Conservation (phyloP, 2,329 filamentous ascomycete genomes). For the Cladosporium phlei region DNA sequence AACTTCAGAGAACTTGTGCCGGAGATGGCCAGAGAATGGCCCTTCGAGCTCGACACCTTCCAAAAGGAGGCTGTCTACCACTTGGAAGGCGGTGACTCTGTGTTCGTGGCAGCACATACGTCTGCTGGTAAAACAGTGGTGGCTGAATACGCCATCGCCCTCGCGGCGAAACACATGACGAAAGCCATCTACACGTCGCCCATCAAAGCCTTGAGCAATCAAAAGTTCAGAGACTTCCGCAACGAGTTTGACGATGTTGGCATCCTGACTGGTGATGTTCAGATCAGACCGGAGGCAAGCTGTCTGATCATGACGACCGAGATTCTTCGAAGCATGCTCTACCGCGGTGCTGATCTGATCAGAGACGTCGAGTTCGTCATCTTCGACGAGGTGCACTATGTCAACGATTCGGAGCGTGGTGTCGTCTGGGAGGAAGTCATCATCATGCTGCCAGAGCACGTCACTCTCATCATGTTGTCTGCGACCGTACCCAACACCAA, state of each 20-base stretch:
- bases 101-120: slow-evolving; percentile 96
- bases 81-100: slow-evolving; percentile 90
- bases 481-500: slow-evolving; percentile 96
- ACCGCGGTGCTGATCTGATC: slow-evolving; percentile 90
- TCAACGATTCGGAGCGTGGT: slow-evolving; percentile 91
- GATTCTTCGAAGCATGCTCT: slow-evolving; percentile 96
- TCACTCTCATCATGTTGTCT: slow-evolving; percentile 89
- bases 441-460: slow-evolving; percentile 97
- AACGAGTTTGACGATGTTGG: slow-evolving; percentile 90
- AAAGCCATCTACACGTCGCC: slow-evolving; percentile 99
- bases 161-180: slow-evolving; percentile 98
- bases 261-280: slow-evolving; percentile 93
- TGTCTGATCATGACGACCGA: slow-evolving; percentile 99
- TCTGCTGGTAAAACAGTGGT: slow-evolving; percentile 98
- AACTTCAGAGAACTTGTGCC: slow-evolving; percentile 92
- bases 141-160: slow-evolving; percentile 92
- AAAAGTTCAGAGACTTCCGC: slow-evolving; percentile 95
- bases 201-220: slow-evolving; percentile 96
- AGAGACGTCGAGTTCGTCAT: slow-evolving; percentile 98
- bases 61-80: slow-evolving; percentile 99
- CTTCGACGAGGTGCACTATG: slow-evolving; percentile 98
- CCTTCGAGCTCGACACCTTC: slow-evolving; percentile 95
- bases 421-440: slow-evolving; percentile 99
- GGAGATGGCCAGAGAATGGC: slow-evolving; percentile 93
- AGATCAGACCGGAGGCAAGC: slow-evolving; percentile 95